Conservation (phyloP, 2,329 filamentous ascomycete species). For the Colletotrichum sp. region DNA sequence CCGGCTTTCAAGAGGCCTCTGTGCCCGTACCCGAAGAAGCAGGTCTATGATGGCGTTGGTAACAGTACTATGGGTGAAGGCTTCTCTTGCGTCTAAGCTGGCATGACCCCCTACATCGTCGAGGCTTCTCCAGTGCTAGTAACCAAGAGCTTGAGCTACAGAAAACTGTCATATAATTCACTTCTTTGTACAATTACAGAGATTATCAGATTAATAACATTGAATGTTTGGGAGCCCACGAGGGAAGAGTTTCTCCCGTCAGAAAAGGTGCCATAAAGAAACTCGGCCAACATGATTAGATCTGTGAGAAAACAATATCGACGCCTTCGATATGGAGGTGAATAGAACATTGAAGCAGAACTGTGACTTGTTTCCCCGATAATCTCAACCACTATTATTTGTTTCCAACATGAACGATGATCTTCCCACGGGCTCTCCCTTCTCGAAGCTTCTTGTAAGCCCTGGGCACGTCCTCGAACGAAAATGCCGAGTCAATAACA, state of each 20-base stretch:
- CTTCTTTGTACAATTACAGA: not conserved
- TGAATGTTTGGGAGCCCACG: not conserved
- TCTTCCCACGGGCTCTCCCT: slow-evolving; percentile 27
- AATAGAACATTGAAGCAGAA: too few relatives aligned
- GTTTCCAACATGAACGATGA: slow-evolving; percentile 23
- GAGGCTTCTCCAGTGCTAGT: not conserved
- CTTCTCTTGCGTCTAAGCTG: not conserved
- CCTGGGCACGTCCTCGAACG: slow-evolving; percentile 24
- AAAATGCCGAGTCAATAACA: slow-evolving; percentile 25
- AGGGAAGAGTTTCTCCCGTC: too few relatives aligned
- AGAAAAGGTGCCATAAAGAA: not conserved
- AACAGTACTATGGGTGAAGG: not conserved
- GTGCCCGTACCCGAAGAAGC: not conserved
- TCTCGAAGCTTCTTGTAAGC: slow-evolving; percentile 28
- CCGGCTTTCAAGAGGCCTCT: not conserved
- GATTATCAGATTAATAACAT: not conserved
- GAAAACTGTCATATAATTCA: not conserved
- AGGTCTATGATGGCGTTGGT: not conserved
- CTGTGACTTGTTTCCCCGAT: too few relatives aligned
- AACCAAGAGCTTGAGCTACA: not conserved
- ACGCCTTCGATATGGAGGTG: too few relatives aligned
- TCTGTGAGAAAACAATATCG: not conserved
- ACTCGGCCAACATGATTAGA: accelerated
- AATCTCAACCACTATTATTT: too few relatives aligned
- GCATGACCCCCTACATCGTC: not conserved